Evolutionary conservation across 2,329 filamentous ascomycete genomes (phyloP).

Genomic region (Colletotrichum orbiculare): DNA sequence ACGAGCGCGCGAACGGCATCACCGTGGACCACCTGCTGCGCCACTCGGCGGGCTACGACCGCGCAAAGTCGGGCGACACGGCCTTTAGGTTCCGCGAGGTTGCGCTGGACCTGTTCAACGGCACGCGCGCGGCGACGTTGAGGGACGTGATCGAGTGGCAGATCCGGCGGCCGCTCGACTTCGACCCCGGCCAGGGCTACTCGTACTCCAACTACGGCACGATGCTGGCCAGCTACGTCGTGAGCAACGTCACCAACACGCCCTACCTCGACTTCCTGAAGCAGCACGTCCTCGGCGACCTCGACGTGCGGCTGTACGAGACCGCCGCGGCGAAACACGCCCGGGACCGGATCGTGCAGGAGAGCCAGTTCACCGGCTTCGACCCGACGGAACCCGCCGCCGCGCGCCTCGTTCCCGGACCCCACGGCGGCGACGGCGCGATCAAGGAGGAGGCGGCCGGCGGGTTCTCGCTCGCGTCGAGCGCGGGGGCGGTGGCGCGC

Average conservation of each 20-base stretch:
- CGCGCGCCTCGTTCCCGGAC: background rate
- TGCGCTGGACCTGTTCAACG: conserved; percentile 10
- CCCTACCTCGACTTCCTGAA: conserved; percentile 29
- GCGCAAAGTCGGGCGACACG: conserved; percentile 15
- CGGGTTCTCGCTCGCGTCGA: conserved; percentile 29
- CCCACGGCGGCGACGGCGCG: conserved; percentile 35
- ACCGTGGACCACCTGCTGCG: conserved; percentile 32
- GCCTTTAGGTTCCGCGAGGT: conserved; percentile 32
- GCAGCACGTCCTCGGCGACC: conserved; percentile 24
- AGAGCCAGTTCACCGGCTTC: conserved; percentile 28
- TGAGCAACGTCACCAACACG: conserved; percentile 29
- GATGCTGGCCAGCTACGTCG: conserved; percentile 34
- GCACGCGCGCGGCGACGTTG: conserved; percentile 29
- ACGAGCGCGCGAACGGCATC: conserved; percentile 30
- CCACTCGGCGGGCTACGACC: conserved; percentile 30
- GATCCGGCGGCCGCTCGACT: conserved; percentile 29
- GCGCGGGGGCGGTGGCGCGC: conserved; percentile 19
- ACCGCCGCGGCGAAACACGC: conserved; percentile 27
- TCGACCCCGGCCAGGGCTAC: conserved; percentile 3
- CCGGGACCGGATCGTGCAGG: conserved; percentile 31
- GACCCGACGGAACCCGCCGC: conserved; percentile 26
- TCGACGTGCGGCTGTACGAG: conserved; percentile 34
- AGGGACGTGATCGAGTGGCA: conserved; percentile 38
- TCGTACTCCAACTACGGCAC: conserved; percentile 37
- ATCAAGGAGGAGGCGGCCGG: conserved; percentile 36